Conservation (phyloP, 176 grass and related monocot genomes). For the Raddia guianensis region DNA sequence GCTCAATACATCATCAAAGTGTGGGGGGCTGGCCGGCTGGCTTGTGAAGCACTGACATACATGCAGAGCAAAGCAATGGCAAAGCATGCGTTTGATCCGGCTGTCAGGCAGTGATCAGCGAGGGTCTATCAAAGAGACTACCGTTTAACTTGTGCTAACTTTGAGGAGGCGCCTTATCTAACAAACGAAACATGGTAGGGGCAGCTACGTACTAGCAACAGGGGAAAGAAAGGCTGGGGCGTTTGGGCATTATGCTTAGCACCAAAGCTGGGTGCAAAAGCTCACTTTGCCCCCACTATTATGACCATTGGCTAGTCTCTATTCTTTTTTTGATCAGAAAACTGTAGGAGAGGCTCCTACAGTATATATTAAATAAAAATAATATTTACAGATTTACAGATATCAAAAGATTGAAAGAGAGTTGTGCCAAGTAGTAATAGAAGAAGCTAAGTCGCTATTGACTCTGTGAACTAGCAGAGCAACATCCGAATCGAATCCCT, state of each 20-base stretch:
- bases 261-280: not conserved
- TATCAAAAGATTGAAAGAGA: no score
- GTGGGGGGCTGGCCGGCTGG: not conserved
- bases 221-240: not conserved
- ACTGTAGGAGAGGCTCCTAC: no score
- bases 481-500: no score
- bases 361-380: no score
- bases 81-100: not conserved
- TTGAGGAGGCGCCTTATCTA: not conserved
- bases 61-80: not conserved
- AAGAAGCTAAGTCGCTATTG: no score
- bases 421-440: no score
- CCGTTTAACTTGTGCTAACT: not conserved
- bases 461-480: no score
- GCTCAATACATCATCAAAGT: not conserved
- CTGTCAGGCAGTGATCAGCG: not conserved
- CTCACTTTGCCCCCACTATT: constrained; percentile 6
- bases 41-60: not conserved
- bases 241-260: not conserved
- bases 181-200: no score
- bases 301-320: not conserved
- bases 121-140: not conserved
- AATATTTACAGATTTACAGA: no score
- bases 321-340: no score
- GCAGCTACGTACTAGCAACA: no score